phyloP scores from a whole-genome alignment of 1,139 yeast species.

The Pichia sp. region DNA sequence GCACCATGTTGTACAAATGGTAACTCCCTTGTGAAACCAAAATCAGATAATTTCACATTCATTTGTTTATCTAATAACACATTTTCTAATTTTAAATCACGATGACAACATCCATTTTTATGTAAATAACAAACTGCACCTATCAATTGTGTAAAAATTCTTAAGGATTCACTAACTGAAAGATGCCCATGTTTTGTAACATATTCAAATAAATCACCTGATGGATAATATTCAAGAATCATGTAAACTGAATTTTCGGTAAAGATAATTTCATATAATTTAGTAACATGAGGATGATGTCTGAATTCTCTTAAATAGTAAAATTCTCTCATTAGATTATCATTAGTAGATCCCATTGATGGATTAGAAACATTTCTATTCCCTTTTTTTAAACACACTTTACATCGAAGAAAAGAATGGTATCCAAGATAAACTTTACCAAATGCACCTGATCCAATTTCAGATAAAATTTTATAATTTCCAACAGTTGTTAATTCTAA shows the following conservation, averaged over 20 bases:
- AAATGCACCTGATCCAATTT: conserved; percentile 86
- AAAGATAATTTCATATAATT: conserved; percentile 77
- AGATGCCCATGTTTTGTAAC: conserved; percentile 55
- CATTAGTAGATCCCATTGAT: conserved; percentile 39
- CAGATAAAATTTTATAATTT: conserved; percentile 62
- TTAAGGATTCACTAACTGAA: conserved; percentile 47
- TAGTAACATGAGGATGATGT: conserved; percentile 76
- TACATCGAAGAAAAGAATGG: conserved; percentile 64
- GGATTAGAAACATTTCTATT: conserved; percentile 25
- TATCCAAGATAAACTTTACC: conserved; percentile 85
- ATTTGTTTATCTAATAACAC: conserved; percentile 65
- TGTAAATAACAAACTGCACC: conserved; percentile 86
- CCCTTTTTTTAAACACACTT: conserved; percentile 84
- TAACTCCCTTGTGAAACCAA: conserved; percentile 86
- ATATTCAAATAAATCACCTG: conserved; percentile 76
- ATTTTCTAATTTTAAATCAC: conserved; percentile 87
- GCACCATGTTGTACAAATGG: conserved; percentile 27
- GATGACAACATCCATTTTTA: conserved; percentile 73
- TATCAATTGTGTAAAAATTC: conserved; percentile 68
- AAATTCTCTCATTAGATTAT: conserved; percentile 87
- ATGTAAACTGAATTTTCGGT: conserved; percentile 81
- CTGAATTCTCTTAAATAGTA: conserved; percentile 76
- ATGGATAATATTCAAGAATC: conserved; percentile 85
- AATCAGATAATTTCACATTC: conserved; percentile 77
- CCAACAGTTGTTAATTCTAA: conserved; percentile 59